Base-by-base conservation (phyloP, 2,329 filamentous ascomycete genomes). In the Mariannaea sp. region DNA sequence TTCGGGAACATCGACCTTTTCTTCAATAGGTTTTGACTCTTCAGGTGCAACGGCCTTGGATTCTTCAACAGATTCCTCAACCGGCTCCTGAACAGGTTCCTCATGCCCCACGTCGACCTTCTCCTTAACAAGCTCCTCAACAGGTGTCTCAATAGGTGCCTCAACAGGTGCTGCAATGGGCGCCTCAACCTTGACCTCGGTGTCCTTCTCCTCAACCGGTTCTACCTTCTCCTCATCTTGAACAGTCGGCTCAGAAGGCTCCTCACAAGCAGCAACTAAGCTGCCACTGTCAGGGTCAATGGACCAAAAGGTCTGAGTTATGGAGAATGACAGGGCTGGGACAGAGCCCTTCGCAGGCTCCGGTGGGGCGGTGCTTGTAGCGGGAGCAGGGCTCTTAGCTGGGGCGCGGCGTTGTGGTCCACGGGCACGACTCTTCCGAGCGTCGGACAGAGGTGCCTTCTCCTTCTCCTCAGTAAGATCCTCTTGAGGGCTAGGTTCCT, bases 401-500 rank as follows among this genome's bases (percentile, higher is more conserved):
- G 85, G 83, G 19, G 88, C 84, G 68, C 92, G 82, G 61, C 92
- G 83, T 62, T 91, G 86, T 13, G 94, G 94, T 9, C 94, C 94
- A 60, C 90, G 87, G 17, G 94, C 94, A 61, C 94, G 83, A 19
- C 92, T 86, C 76, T 97, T 97, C 60, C 94, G 84, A 29, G 92
- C 92, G 77, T 99, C 94, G 17, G 81, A 80, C 20, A 99, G 77
- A n/a, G 92, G 92, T 9, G 81, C 85, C 71, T 91, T 90, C 66
- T 92, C 85, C 54, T 83, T 84, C 55, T 82, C 79, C 26, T 80
- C 79, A 2, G 73, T 73, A 26, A 75, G 72, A 40, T 83, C 81
- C 51, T 84, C 80, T 46, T 85, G 79, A 12, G 78, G 75, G 8
- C 75, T 70, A 33, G 80, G 75, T 59, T 92, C 87, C 66, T 89